Base-by-base conservation (phyloP, 345 rosid genomes). In the Aegle marmelos region DNA sequence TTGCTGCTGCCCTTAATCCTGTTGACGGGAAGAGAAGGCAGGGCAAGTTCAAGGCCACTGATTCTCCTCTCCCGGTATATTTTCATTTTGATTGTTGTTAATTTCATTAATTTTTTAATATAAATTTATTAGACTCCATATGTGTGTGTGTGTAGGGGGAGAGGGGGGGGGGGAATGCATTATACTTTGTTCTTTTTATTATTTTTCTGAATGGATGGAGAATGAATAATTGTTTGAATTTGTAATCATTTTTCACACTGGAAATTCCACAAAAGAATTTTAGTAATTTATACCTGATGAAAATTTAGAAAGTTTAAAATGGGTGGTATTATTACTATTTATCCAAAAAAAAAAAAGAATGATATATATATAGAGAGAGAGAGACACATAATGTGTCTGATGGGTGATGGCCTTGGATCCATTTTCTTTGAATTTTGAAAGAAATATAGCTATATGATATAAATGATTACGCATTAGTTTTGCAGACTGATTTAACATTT, bases 1-100 rank as follows among this genome's bases (percentile, higher is more conserved):
- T 79, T 71, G 96, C 98, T 75, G 97, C 95, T 41, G 99, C 91
- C 71, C 94, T 95, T 75, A 95, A 95, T 78, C 99, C 97, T 33
- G 99, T 95, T 67, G 99, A 95, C 76, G 90, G 81, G 10, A 93
- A 93, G 79, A 80, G 98, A 76, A 86, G 94, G 73, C 93, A 87
- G 87, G 97, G 98, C n/a, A 95, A 93, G 71, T 95, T 95, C 82
- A 92, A 95, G 57, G n/a, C 57, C 57, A 53, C 57, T 6, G 57
- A 53, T 53, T 53, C 57, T 53, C 57, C 57, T 16, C 57, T 53
- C 57, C 57, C 57, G 57, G 57, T 53, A 53, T 4, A 6, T 53
- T 16, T 53, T 53, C 57, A 17, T 16, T 53, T 17, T 53, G 7
- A 53, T 1, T 17, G 7, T 53, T 50, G 21, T 50, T 45, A 45